Percentiles rank a stretch among this genome's conserved stretches.
Conservation (phyloP, 2,329 filamentous ascomycete genomes). For the Xylariaceae sp. region DNA sequence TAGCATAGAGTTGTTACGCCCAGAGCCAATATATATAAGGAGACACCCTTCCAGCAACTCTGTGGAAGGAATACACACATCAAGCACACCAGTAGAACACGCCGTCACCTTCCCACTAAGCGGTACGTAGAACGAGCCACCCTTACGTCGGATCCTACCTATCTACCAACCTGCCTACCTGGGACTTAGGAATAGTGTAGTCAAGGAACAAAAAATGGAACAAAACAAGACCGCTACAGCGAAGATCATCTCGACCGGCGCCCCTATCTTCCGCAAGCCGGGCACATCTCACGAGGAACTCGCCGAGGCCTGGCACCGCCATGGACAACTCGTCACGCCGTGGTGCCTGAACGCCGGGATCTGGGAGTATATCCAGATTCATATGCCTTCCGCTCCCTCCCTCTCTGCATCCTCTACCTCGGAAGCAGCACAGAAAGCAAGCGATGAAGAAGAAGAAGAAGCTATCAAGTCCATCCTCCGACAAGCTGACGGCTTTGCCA, state of each 20-base stretch:
- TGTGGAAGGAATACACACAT: too few species aligned
- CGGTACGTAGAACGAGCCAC: too few species aligned
- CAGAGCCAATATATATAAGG: too few species aligned
- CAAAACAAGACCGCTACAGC: slow-evolving; percentile 3
- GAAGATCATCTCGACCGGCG: slow-evolving; percentile 16
- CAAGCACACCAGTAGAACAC: too few species aligned
- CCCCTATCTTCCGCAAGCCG: slow-evolving; percentile 25
- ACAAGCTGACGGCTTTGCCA: slow-evolving; percentile 26
- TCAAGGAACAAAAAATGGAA: slow-evolving; percentile 1
- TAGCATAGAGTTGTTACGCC: too few species aligned
- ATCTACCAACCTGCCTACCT: too few species aligned
- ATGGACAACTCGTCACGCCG: slow-evolving; percentile 22
- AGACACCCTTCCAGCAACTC: too few species aligned
- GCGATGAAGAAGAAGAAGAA: too few species aligned
- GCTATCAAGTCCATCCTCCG: slow-evolving; percentile 16
- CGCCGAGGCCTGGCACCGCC: slow-evolving; percentile 26
- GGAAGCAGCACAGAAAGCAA: too few species aligned
- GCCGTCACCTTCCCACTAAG: too few species aligned
- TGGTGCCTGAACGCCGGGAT: slow-evolving; percentile 27
- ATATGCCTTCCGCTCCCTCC: slow-evolving; percentile 19
- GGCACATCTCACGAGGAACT: slow-evolving; percentile 27
- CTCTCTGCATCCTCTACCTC: too few species aligned
- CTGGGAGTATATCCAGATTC: slow-evolving; percentile 32
- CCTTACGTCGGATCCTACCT: too few species aligned
- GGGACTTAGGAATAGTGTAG: neutral